Base-by-base conservation (phyloP, 768 basidiomycete species). In the Suillus discolor region DNA sequence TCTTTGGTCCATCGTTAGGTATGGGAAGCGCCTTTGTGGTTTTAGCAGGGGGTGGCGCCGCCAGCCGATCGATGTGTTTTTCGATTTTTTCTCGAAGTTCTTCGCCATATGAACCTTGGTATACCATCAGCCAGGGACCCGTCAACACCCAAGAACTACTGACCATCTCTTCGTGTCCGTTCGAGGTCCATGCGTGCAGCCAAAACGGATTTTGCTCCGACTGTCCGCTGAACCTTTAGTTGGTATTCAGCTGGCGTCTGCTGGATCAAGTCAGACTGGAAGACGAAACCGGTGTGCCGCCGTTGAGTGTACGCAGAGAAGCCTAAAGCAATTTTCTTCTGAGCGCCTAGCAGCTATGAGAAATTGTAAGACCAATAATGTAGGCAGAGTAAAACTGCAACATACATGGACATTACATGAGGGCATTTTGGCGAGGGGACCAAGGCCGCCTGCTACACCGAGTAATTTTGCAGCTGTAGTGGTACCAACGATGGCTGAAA, bases 391-490 rank as follows among this genome's bases (percentile, higher is more conserved):
- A 53, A 54, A 38, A 54, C 51, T 25, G 39, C 11, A 20, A 81
- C 93, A 61, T 72, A 97, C 95, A 80, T 95, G 91, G 66, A 97
- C 93, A 77, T 99, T 99, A 77, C 95, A 96, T 8, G 93, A 83
- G 15, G 97, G 97, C 88, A 97, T 96, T 77, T 96, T 96, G 53
- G 92, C 91, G 42, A 99, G 85, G 0, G 92, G 94, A 51, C 84
- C 85, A 31, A 99, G 84, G 65, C 97, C 97, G 64, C 97, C 97
- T 47, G 97, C 96, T 62, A 99, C 94, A 75, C 97, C 97, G 47
- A 99, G 89, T 62, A 99, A 81, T 83, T 99, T 99, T 57, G 97
- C 97, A 63, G 97, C 97, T 84, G 96, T 97, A 72, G 93, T 95
- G 65, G 97, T 97, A 78, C 97, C 97, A 81, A 99, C 94, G 80